phyloP scores from a whole-genome alignment of 768 basidiomycete species.

The Trametes elegans region DNA sequence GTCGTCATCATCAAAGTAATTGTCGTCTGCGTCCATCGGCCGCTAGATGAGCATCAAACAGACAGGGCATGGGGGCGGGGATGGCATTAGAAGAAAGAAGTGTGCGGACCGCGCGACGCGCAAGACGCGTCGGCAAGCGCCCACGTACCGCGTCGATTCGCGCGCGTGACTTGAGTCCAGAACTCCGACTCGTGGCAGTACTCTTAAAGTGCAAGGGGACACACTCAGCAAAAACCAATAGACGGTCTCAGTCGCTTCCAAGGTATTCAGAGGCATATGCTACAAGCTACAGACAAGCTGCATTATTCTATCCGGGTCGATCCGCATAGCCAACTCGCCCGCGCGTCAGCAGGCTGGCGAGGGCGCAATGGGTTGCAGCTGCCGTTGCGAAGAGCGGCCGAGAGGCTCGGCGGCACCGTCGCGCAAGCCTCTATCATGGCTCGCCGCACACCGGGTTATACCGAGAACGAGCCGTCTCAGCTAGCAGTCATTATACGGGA shows the following conservation, averaged over 20 bases:
- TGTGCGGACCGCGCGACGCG: too few species aligned
- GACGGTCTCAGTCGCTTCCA: constrained; percentile 2
- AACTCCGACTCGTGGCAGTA: neutral
- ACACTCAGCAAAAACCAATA: too few species aligned
- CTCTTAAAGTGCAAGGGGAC: too few species aligned
- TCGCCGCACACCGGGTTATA: constrained; percentile 15
- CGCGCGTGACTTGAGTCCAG: neutral
- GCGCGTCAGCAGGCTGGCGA: neutral
- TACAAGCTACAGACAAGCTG: neutral
- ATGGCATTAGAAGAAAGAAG: neutral
- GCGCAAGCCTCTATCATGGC: constrained; percentile 9
- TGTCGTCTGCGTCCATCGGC: constrained; percentile 61
- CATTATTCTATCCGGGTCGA: neutral
- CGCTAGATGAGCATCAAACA: neutral
- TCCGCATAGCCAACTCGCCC: neutral
- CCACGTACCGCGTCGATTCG: neutral
- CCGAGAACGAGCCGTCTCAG: constrained; percentile 17
- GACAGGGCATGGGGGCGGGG: constrained; percentile 5
- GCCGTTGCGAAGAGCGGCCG: too few species aligned
- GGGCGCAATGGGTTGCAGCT: too few species aligned
- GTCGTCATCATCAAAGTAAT: constrained; percentile 57
- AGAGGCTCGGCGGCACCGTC: neutral
- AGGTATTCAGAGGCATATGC: neutral
- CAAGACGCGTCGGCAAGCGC: neutral
- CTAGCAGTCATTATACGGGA: constrained; percentile 14